A percentile compares a stretch with the other conserved stretches of the same genome.
These are phyloP conservation scores for Cucumis melo DNA, from an alignment of 306 rosid genomes.

Conservation along the genomic window DNA sequence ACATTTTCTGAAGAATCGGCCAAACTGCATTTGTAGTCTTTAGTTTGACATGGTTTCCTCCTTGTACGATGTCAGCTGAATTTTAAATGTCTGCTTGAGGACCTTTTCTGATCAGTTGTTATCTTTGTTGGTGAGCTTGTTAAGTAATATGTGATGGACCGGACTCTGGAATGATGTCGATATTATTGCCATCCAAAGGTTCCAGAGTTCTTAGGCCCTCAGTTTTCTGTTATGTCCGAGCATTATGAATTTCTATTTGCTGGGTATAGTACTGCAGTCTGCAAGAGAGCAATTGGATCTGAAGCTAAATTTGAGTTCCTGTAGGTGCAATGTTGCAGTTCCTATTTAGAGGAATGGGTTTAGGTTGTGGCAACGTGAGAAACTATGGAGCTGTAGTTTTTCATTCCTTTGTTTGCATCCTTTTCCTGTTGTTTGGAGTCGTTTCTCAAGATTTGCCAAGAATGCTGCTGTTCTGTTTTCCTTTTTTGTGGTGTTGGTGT, in stretches of 20 bases:
- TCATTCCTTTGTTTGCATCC: neutral
- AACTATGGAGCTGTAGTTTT: neutral
- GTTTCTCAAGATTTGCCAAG: neutral
- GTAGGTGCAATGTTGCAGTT: neutral
- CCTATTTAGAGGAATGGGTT: neutral
- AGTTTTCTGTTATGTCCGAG: neutral
- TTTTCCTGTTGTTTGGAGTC: neutral
- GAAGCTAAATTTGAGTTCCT: neutral
- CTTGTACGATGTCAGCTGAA: neutral
- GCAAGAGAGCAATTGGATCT: neutral
- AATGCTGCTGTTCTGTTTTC: neutral
- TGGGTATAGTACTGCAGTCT: neutral
- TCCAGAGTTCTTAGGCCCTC: neutral
- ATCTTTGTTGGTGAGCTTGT: neutral
- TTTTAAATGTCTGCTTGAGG: neutral
- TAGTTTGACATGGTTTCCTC: neutral
- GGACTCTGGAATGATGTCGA: neutral
- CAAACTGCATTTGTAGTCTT: neutral
- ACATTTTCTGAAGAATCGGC: neutral
- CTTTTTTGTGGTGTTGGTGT: neutral
- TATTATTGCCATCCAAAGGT: neutral
- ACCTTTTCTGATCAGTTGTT: neutral
- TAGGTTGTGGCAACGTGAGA: neutral
- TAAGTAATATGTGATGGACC: neutral
- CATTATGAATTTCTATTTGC: neutral